phyloP scores from a whole-genome alignment of 2,329 filamentous ascomycete genomes.

The Grosmannia clavigera region DNA sequence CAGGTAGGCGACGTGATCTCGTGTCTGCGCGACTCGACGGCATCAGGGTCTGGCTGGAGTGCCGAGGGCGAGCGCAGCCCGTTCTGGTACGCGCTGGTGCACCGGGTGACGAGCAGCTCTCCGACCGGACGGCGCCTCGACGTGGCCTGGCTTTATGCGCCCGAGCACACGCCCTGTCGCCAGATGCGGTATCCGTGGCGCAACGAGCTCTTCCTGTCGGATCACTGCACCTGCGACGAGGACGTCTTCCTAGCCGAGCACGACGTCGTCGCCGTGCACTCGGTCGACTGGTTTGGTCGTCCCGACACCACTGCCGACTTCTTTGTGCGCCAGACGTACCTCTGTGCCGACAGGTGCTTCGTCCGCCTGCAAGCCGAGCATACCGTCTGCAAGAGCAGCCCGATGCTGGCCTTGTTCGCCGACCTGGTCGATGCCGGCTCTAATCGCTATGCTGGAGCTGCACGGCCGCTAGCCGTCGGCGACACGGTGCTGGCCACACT shows the following conservation, averaged over 20 bases:
- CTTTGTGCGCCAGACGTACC: constrained; percentile 61
- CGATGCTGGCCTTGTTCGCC: background rate
- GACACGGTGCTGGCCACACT: constrained; percentile 45
- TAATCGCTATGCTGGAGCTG: no score
- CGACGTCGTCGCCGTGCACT: constrained; percentile 44
- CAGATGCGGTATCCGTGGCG: constrained; percentile 53
- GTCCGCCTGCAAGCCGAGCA: constrained; percentile 43
- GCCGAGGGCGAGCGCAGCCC: constrained; percentile 29
- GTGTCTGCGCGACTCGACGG: constrained; percentile 22
- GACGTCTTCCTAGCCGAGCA: constrained; percentile 33
- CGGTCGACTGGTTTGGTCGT: constrained; percentile 43
- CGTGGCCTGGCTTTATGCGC: constrained; percentile 63
- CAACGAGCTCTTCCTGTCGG: constrained; percentile 66
- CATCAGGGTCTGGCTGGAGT: constrained; percentile 44
- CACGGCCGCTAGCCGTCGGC: constrained; percentile 26
- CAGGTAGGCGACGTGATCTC: background rate
- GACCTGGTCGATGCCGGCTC: background rate
- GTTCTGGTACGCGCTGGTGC: constrained; percentile 62
- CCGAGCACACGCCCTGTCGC: constrained; percentile 58
- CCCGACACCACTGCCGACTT: constrained; percentile 37
- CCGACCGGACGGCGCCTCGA: constrained; percentile 35
- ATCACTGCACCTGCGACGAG: constrained; percentile 59
- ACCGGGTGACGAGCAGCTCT: constrained; percentile 23
- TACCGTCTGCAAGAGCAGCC: constrained; percentile 32
- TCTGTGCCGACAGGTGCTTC: constrained; percentile 48